Evolutionary conservation across 179 eudicot species (phyloP), one percentile per base, ranked within the genome.

Genomic region (Spergularia azorica): DNA sequence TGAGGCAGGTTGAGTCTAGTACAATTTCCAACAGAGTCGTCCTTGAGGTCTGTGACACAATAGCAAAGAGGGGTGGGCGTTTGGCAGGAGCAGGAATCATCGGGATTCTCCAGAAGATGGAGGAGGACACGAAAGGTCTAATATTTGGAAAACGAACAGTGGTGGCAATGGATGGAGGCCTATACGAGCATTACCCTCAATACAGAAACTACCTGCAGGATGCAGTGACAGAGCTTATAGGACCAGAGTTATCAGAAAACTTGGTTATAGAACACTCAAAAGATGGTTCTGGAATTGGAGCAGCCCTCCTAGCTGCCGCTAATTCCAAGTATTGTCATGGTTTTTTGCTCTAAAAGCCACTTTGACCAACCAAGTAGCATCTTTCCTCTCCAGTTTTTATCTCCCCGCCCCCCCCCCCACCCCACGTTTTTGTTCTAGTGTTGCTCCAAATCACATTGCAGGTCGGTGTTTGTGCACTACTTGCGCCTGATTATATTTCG

Each of bases 221-320:
- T 20, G 91, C 94, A 13, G 91, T 93, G 57, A 71, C 56, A 0
- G 94, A 93, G 67, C 85, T 91, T 65, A 75, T 93, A n/a, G 97
- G 97, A 26, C 61, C 71, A 0, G 89, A 85, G 50, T 26, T 79
- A 18, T 80, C 96, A 0, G 76, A 80, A 70, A 85, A 85, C 46
- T 43, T 93, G 51, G 78, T 91, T 20, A 89, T 93, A 6, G 88
- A 93, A 76, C 94, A 86, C 61, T 78, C 91, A 0, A 89, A 93
- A 76, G 97, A 91, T 66, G 91, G 92, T 38, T 93, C 96, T 39
- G 97, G 96, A 18, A 91, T 91, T 17, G 97, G 97, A 43, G 96
- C 97, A 32, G 96, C 96, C 73, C 91, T 93, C 21, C 76, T 93
- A 75, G 97, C 97, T 71, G 96, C 97, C 26, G 70, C 92, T 67